Conservation (phyloP, 1,284 basidiomycete species). For the Singerocomus inundabilis region DNA sequence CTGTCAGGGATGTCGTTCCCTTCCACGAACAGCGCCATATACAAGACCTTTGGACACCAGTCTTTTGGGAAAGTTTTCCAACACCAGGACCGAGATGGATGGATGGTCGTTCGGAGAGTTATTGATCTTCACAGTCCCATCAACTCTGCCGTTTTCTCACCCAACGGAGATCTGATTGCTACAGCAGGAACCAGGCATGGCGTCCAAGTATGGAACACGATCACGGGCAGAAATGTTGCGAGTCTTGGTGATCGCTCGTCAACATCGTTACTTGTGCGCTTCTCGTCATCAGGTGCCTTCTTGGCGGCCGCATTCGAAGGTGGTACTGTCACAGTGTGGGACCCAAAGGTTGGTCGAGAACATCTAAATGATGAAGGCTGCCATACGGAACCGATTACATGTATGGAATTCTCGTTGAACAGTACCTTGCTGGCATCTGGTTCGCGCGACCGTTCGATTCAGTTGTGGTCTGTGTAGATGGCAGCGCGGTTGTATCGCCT, state of each 20-base stretch:
- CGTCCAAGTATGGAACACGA: conserved; percentile 25
- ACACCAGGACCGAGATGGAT: not conserved
- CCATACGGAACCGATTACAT: conserved; percentile 18
- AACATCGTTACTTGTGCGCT: conserved; percentile 21
- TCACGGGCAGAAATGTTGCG: conserved; percentile 23
- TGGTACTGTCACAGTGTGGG: conserved; percentile 23
- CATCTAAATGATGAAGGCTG: conserved; percentile 19
- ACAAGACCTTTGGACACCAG: conserved; percentile 15
- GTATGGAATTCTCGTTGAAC: conserved; percentile 24
- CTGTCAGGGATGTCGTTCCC: conserved; percentile 9
- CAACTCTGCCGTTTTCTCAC: conserved; percentile 22
- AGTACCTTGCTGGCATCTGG: conserved; percentile 24
- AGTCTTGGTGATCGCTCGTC: conserved; percentile 17
- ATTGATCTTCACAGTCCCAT: conserved; percentile 6
- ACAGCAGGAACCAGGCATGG: conserved; percentile 18
- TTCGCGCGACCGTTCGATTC: conserved; percentile 19
- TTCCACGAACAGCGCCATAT: not conserved
- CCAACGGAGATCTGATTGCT: conserved; percentile 11
- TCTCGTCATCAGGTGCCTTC: conserved; percentile 24
- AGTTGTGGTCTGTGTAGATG: conserved; percentile 20
- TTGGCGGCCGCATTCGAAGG: conserved; percentile 22
- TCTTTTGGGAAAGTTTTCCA: conserved; percentile 2
- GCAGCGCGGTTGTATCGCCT: conserved; percentile 11
- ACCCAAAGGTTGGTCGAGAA: conserved; percentile 24
- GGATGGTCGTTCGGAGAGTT: conserved; percentile 3